Base-by-base conservation (phyloP, 148 eudicot species). In the Vaccinium darrowii region DNA sequence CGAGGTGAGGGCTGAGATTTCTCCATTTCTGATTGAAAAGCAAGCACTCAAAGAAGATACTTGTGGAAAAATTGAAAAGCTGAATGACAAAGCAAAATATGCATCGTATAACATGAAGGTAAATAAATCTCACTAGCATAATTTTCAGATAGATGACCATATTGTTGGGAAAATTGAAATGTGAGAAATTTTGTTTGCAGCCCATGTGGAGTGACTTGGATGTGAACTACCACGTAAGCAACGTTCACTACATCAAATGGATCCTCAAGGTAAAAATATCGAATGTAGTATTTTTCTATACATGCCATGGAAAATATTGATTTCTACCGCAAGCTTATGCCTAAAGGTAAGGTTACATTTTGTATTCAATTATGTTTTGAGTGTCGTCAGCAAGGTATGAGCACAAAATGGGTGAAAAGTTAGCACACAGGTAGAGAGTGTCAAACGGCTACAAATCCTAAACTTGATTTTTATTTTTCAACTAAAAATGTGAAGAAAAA, bases 161-260 rank as follows among this genome's bases (percentile, higher is more conserved):
- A 39, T 39, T 2, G 43, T 19, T 19, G 7, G 30, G 43, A 30
- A 39, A 33, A 36, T 8, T n/a, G 0, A 49, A 15, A 56, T 14
- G 4, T 75, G 49, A n/a, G 18, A 50, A 30, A 50, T 50, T 0
- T 49, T 1, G 52, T 58, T 77, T 92, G 83, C 91, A 94, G 98
- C 94, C 98, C 73, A 88, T 91, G 87, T 90, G 98, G 89, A 90
- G 94, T 75, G 96, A 93, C 84, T 88, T 95, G 88, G 98, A 95
- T 88, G 92, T 94, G 85, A 95, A 95, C 87, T 91, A 95, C 30
- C 96, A 95, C 71, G 98, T 93, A 49, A 93, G 92, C 87, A 92
- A 95, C 75, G 95, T 92, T 12, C 93, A 93, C 84, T 93, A 90
- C 54, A 85, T 92, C 25, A 78, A 92, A 53, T 95, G 98, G 98